Evolutionary conservation across 2,329 filamentous ascomycete genomes (phyloP).

Genomic region (Penicillium olsonii): DNA sequence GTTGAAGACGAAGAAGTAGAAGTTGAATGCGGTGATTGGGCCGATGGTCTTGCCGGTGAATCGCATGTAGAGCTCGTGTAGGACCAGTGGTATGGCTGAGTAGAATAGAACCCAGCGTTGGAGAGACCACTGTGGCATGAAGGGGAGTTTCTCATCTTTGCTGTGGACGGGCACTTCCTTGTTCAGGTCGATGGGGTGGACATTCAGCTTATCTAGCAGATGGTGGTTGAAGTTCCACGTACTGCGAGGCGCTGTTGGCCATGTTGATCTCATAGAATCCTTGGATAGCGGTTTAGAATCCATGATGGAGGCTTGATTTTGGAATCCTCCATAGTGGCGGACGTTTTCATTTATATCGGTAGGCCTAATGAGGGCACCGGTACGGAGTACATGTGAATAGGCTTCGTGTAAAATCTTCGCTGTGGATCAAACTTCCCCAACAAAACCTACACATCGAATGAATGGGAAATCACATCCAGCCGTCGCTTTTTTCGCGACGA

Average conservation of each 20-base stretch:
- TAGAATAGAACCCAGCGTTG: slow-evolving; percentile 47
- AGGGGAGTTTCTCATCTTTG: slow-evolving; percentile 47
- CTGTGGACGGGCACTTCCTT: slow-evolving; percentile 39
- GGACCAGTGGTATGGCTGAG: slow-evolving; percentile 38
- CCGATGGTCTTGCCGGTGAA: slow-evolving; percentile 34
- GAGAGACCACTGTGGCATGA: slow-evolving; percentile 37
- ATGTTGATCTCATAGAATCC: slow-evolving; percentile 36
- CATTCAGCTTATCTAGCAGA: slow-evolving; percentile 28
- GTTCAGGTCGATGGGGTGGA: slow-evolving; percentile 25
- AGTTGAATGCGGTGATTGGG: slow-evolving; percentile 34
- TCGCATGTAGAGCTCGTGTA: slow-evolving; percentile 41
- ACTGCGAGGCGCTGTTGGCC: slow-evolving; percentile 26
- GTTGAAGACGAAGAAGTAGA: slow-evolving; percentile 46
- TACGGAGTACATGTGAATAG: slow-evolving; percentile 19
- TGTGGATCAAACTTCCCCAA: slow-evolving; percentile 20
- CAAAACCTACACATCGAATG: slow-evolving; percentile 11
- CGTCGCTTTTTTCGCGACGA: slow-evolving; percentile 9
- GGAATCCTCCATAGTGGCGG: not conserved
- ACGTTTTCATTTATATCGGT: slow-evolving; percentile 18
- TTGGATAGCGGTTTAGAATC: slow-evolving; percentile 26
- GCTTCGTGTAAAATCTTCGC: slow-evolving; percentile 4
- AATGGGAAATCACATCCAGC: slow-evolving; percentile 1
- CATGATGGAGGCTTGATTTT: slow-evolving; percentile 14
- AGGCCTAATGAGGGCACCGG: not conserved
- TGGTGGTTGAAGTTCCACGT: slow-evolving; percentile 30